Evolutionary conservation across 805 yeast species (phyloP).

Genomic region (Naumovozyma castellii): DNA sequence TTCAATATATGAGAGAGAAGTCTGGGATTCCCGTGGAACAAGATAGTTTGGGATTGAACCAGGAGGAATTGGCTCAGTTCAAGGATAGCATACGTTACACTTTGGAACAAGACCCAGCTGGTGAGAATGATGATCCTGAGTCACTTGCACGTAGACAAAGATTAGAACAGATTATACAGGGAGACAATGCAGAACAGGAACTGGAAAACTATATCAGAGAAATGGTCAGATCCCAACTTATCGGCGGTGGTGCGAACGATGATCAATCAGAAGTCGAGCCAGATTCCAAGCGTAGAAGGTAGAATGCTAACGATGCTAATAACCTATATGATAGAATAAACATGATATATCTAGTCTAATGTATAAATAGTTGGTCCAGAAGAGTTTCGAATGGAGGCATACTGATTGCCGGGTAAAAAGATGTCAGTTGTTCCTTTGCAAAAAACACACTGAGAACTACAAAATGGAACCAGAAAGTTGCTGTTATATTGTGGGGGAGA

Average conservation of each 20-base stretch:
- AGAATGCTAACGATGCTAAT: not conserved
- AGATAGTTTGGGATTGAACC: slow-evolving; percentile 22
- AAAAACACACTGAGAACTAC: too few relatives aligned
- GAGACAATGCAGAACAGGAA: slow-evolving; percentile 76
- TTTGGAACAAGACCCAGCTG: slow-evolving; percentile 35
- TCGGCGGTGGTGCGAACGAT: slow-evolving; percentile 7
- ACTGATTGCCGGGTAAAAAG: too few relatives aligned
- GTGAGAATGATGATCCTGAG: slow-evolving; percentile 34
- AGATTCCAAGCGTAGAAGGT: slow-evolving; percentile 32
- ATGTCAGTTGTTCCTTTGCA: too few relatives aligned
- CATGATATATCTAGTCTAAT: too few relatives aligned
- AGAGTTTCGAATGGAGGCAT: too few relatives aligned
- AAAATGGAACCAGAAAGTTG: too few relatives aligned
- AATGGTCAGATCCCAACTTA: slow-evolving; percentile 51
- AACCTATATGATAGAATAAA: too few relatives aligned
- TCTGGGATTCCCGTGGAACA: slow-evolving; percentile 22
- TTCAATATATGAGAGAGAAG: slow-evolving; percentile 46
- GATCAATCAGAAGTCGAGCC: slow-evolving; percentile 18
- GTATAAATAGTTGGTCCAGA: too few relatives aligned
- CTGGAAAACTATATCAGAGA: slow-evolving; percentile 57
- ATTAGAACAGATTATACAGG: slow-evolving; percentile 61
- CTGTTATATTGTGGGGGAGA: too few relatives aligned
- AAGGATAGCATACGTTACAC: slow-evolving; percentile 46
- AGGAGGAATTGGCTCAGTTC: slow-evolving; percentile 25
- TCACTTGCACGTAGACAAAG: slow-evolving; percentile 49